phyloP scores from a whole-genome alignment of 805 yeast species.

The Jamesozyma hellenica region DNA sequence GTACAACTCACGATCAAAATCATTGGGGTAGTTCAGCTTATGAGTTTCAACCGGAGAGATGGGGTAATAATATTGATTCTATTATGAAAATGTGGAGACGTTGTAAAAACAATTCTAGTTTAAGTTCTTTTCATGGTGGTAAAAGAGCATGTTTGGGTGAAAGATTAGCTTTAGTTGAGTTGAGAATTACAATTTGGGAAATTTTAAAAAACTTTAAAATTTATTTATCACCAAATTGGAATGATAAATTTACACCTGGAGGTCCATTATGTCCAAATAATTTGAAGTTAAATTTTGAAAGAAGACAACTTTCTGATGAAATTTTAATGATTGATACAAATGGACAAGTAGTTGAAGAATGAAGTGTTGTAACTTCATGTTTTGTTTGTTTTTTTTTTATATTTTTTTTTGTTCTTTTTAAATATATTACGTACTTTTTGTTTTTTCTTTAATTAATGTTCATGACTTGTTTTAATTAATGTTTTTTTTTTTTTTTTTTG shows the following conservation, averaged over 20 bases:
- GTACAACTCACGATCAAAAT: conserved; percentile 36
- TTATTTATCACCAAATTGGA: conserved; percentile 35
- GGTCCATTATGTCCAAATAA: conserved; percentile 47
- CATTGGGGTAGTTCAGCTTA: conserved; percentile 40
- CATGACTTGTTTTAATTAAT: too few relatives aligned
- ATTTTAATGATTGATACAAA: background rate
- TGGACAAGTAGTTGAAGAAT: background rate
- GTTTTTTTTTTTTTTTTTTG: background rate
- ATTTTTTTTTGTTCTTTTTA: background rate
- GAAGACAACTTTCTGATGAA: background rate
- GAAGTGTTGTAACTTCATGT: background rate
- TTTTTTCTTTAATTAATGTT: background rate
- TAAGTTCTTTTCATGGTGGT: conserved; percentile 52
- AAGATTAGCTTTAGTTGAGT: conserved; percentile 41
- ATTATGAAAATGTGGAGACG: conserved; percentile 33
- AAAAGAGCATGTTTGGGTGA: conserved; percentile 54
- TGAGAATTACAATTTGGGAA: conserved; percentile 32
- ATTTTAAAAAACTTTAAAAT: conserved; percentile 32
- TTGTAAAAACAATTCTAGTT: conserved; percentile 36
- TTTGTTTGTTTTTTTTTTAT: background rate
- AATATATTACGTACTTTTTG: background rate
- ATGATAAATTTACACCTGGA: conserved; percentile 42
- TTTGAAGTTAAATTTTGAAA: conserved; percentile 24
- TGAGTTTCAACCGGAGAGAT: conserved; percentile 38
- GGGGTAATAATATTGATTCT: conserved; percentile 38